A percentile compares a stretch with the other conserved stretches of the same genome.
phyloP scores from a whole-genome alignment of 192 early-diverging fungal genomes.

The Irineochytrium annulatum region DNA sequence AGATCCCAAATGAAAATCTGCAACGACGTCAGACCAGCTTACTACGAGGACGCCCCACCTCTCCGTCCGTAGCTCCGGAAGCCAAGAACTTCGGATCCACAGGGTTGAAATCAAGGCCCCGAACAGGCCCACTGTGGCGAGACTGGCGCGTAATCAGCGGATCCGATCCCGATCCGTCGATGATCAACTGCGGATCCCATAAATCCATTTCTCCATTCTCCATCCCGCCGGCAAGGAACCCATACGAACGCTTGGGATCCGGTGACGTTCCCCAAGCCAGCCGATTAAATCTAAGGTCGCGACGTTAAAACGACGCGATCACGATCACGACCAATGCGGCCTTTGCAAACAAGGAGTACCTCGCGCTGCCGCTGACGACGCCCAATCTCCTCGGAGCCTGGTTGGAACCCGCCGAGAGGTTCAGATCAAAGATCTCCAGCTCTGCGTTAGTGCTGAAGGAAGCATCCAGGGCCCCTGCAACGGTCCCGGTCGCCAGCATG shows the following conservation, averaged over 20 bases:
- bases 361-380: constrained; percentile 50
- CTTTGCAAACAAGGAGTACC: constrained; percentile 43
- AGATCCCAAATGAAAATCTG: constrained; percentile 96
- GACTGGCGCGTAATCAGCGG: constrained; percentile 62
- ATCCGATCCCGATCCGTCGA: constrained; percentile 47
- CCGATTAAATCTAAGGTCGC: constrained; percentile 71
- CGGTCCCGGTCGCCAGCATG: constrained; percentile 85
- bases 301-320: neutral
- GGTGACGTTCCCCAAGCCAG: constrained; percentile 69
- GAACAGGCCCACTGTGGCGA: constrained; percentile 82
- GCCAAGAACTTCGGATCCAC: constrained; percentile 82
- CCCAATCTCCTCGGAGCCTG: constrained; percentile 43
- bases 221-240: constrained; percentile 88
- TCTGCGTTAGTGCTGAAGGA: constrained; percentile 85
- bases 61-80: constrained; percentile 84
- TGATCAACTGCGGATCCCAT: constrained; percentile 77
- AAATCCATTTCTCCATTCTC: constrained; percentile 89
- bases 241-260: constrained; percentile 46
- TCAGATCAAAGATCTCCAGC: constrained; percentile 84
- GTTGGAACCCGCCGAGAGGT: constrained; percentile 23
- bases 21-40: neutral
- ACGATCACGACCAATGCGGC: neutral
- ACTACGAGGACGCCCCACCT: too few species aligned
- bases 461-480: constrained; percentile 94
- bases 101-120: constrained; percentile 90